Percentiles rank a stretch among this genome's conserved stretches.
phyloP scores from a whole-genome alignment of 2,329 filamentous ascomycete genomes.

The Aspergillus spinulosporus region DNA sequence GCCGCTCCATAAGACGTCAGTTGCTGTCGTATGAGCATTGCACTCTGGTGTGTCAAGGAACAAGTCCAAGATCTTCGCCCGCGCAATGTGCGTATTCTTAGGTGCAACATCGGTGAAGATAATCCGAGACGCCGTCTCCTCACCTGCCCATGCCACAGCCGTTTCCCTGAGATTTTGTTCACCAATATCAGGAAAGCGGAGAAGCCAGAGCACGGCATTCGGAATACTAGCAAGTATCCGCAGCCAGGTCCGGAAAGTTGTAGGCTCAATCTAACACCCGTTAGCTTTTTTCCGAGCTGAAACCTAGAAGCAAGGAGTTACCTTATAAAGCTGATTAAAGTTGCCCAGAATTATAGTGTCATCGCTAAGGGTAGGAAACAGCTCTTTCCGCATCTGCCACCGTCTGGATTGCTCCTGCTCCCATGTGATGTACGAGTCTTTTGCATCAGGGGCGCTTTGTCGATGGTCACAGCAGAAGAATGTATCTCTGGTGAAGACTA shows the following conservation, averaged over 20 bases:
- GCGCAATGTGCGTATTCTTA: conserved; percentile 89
- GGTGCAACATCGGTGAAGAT: conserved; percentile 96
- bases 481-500: conserved; percentile 89
- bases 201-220: conserved; percentile 88
- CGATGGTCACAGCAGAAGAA: conserved; percentile 99
- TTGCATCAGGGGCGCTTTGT: conserved; percentile 76
- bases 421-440: conserved; percentile 71
- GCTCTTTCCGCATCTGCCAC: conserved; percentile 89
- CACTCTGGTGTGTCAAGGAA: conserved; percentile 98
- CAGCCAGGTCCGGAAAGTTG: conserved; percentile 92
- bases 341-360: conserved; percentile 91
- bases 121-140: conserved; percentile 80
- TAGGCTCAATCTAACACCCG: conserved; percentile 78
- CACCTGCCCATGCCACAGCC: conserved; percentile 78
- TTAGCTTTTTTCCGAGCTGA: neutral
- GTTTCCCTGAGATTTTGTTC: conserved; percentile 81
- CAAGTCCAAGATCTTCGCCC: conserved; percentile 86
- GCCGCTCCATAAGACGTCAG: conserved; percentile 93
- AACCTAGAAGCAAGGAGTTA: conserved; percentile 39
- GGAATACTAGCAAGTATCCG: conserved; percentile 83
- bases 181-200: conserved; percentile 93
- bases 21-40: conserved; percentile 96
- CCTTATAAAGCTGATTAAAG: conserved; percentile 99
- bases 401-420: conserved; percentile 75
- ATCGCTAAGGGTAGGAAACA: conserved; percentile 81